These are phyloP conservation scores for Neonectria faginata DNA, from an alignment of 2,329 filamentous ascomycete genomes.

Conservation along the genomic window DNA sequence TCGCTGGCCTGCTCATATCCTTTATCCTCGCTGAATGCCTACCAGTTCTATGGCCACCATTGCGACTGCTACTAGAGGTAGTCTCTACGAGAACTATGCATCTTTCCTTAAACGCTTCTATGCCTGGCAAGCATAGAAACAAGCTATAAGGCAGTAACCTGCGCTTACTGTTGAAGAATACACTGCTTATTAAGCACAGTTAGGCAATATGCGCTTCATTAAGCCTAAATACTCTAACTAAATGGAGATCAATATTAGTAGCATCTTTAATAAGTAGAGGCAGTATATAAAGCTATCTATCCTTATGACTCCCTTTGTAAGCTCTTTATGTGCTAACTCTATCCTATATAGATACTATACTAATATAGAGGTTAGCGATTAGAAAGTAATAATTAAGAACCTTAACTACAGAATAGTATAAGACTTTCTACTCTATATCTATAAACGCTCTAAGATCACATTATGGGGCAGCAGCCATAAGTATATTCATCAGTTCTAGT, in stretches of 20 bases:
- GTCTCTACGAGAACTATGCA: constrained; percentile 19
- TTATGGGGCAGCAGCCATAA: constrained; percentile 38
- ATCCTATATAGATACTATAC: constrained; percentile 35
- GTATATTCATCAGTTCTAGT: constrained; percentile 46
- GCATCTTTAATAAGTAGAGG: constrained; percentile 41
- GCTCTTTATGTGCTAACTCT: constrained; percentile 18
- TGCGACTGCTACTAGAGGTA: background rate
- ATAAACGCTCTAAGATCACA: constrained; percentile 38
- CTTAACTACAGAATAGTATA: constrained; percentile 34
- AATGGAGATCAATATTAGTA: constrained; percentile 40
- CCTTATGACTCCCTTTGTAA: background rate
- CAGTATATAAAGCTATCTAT: constrained; percentile 23
- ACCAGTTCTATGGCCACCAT: constrained; percentile 3
- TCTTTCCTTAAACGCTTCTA: constrained; percentile 25
- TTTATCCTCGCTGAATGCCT: background rate
- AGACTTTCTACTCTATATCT: constrained; percentile 45
- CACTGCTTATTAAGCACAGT: constrained; percentile 30
- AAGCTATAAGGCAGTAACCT: constrained; percentile 25
- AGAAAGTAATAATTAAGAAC: constrained; percentile 33
- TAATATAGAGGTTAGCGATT: constrained; percentile 38
- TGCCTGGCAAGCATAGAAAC: constrained; percentile 12
- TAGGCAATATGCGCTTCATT: constrained; percentile 35
- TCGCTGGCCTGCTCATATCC: background rate
- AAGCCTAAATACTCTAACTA: constrained; percentile 36
- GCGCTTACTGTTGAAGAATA: constrained; percentile 38